Evolutionary conservation across 176 grass and related monocot species (phyloP).

Genomic region (Rhipidocladum racemiflorum): DNA sequence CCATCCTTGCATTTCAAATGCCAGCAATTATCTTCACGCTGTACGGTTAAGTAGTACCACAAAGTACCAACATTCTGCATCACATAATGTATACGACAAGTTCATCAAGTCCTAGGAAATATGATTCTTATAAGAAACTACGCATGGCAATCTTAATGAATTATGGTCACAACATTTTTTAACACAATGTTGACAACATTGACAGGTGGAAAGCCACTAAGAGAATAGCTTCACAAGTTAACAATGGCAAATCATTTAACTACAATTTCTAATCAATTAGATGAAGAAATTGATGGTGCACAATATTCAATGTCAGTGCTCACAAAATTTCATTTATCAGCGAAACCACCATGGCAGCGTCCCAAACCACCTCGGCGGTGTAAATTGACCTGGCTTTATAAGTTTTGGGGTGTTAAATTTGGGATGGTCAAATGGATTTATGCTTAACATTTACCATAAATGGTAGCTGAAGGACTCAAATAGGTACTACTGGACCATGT

Average conservation of each 20-base stretch:
- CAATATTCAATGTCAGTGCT: neutral
- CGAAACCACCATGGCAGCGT: too few species aligned
- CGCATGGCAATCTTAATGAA: neutral
- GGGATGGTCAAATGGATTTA: too few species aligned
- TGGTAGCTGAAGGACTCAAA: neutral
- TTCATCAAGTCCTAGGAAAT: neutral
- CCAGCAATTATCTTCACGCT: constrained; percentile 76
- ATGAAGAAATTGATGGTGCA: neutral
- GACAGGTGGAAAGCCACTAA: neutral
- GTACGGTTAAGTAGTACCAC: constrained; percentile 79
- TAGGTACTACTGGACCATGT: neutral
- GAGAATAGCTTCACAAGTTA: neutral
- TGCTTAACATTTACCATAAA: neutral
- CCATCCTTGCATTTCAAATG: constrained; percentile 23
- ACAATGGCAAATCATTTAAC: neutral
- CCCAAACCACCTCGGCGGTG: too few species aligned
- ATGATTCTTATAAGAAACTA: neutral
- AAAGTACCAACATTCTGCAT: constrained; percentile 85
- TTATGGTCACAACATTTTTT: neutral
- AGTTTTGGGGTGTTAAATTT: too few species aligned
- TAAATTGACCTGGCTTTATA: too few species aligned
- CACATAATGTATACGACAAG: constrained; percentile 6
- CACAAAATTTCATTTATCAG: neutral
- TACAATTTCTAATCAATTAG: neutral
- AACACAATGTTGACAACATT: neutral